Evolutionary conservation across 1,284 basidiomycete species (phyloP).

Genomic region (Neonothopanus nambi): DNA sequence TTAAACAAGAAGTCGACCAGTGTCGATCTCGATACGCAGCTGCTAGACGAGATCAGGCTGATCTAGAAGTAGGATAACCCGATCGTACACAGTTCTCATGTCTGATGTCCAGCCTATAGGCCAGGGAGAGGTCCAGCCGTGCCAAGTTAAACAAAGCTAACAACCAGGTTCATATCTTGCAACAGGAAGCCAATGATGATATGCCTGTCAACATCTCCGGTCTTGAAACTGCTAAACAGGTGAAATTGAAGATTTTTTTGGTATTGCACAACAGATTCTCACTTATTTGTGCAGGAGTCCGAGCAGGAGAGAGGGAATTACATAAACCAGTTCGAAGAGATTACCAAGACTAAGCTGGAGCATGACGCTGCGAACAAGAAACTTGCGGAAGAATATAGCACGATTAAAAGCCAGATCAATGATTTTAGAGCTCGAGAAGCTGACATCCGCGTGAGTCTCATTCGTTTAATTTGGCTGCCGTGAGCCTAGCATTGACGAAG

Average conservation of each 20-base stretch:
- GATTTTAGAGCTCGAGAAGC: conserved; percentile 45
- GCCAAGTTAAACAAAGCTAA: conserved; percentile 30
- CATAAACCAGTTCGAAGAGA: conserved; percentile 50
- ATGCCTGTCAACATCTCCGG: conserved; percentile 71
- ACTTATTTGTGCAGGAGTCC: conserved; percentile 43
- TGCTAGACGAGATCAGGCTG: conserved; percentile 25
- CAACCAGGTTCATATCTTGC: conserved; percentile 26
- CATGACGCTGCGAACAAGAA: conserved; percentile 43
- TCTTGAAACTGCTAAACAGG: conserved; percentile 55
- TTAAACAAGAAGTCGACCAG: conserved; percentile 14
- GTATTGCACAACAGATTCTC: background rate
- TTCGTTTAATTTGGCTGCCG: background rate
- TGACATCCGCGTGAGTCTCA: conserved; percentile 40
- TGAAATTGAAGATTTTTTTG: conserved; percentile 2
- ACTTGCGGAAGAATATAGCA: conserved; percentile 43
- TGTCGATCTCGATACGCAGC: conserved; percentile 13
- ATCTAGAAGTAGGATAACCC: conserved; percentile 24
- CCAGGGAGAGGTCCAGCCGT: conserved; percentile 23
- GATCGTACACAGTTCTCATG: background rate
- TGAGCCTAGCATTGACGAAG: conserved; percentile 2
- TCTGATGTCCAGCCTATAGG: conserved; percentile 13
- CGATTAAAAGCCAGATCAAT: conserved; percentile 45
- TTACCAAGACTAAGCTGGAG: conserved; percentile 40
- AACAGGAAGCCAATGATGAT: conserved; percentile 69
- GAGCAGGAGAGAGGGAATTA: conserved; percentile 51